A percentile compares a stretch with the other conserved stretches of the same genome.
These are phyloP conservation scores for Fomitopsis serialis DNA, from an alignment of 768 basidiomycete species.

Conservation along the genomic window DNA sequence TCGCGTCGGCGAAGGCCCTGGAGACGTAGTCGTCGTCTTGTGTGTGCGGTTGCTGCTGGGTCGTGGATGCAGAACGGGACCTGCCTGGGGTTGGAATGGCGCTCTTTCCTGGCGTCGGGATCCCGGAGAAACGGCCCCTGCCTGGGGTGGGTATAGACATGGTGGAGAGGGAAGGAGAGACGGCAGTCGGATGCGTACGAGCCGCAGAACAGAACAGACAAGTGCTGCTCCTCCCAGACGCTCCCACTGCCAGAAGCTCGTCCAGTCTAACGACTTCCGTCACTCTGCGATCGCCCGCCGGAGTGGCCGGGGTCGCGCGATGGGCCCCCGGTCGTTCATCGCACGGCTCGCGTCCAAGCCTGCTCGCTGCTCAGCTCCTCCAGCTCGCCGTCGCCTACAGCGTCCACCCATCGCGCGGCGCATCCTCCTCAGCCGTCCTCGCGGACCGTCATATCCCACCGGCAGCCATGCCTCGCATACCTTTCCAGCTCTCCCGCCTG, in stretches of 20 bases:
- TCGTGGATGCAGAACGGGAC: conserved; percentile 58
- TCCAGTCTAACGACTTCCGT: too few relatives aligned
- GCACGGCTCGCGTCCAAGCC: too few relatives aligned
- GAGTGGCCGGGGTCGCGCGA: too few relatives aligned
- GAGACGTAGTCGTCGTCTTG: conserved; percentile 57
- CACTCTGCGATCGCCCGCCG: too few relatives aligned
- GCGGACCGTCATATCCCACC: background rate
- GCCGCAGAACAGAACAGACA: too few relatives aligned
- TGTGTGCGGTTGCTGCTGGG: conserved; percentile 20
- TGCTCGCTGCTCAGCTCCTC: too few relatives aligned
- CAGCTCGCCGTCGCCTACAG: too few relatives aligned
- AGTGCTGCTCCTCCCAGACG: too few relatives aligned
- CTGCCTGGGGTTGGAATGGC: conserved; percentile 49
- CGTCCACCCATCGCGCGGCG: too few relatives aligned
- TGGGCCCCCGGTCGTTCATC: too few relatives aligned
- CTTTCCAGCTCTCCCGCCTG: conserved; percentile 17
- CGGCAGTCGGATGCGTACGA: background rate
- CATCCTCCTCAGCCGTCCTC: too few relatives aligned
- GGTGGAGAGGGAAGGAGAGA: conserved; percentile 1
- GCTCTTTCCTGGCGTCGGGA: conserved; percentile 44
- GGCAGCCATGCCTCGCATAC: conserved; percentile 20
- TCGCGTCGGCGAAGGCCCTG: conserved; percentile 73
- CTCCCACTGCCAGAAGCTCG: too few relatives aligned
- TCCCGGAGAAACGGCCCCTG: conserved; percentile 12
- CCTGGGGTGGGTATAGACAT: background rate